Conservation (phyloP, 1,139 yeast species). For the Geotrichum reessii region DNA sequence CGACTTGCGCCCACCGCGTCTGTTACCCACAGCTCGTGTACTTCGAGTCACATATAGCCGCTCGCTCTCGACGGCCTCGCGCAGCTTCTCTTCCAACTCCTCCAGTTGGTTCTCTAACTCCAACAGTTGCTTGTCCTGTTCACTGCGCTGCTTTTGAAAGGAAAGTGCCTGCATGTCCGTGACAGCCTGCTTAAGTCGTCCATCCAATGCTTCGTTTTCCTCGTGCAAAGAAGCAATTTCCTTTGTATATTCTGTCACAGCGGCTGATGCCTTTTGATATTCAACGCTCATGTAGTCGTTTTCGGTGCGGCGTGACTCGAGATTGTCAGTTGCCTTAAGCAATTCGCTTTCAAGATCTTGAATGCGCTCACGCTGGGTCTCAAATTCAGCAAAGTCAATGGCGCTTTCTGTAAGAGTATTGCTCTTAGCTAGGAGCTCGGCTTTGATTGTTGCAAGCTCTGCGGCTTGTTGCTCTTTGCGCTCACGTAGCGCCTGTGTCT, state of each 20-base stretch:
- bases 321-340: slow-evolving; percentile 38
- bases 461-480: slow-evolving; percentile 6
- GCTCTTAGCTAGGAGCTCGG: neutral
- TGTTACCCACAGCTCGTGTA: neutral
- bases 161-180: slow-evolving; percentile 29
- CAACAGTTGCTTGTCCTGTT: slow-evolving; percentile 30
- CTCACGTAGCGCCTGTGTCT: slow-evolving; percentile 13
- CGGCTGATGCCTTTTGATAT: slow-evolving; percentile 51
- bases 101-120: slow-evolving; percentile 28
- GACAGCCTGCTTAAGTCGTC: slow-evolving; percentile 22
- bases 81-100: slow-evolving; percentile 34
- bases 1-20: slow-evolving; percentile 6
- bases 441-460: slow-evolving; percentile 15
- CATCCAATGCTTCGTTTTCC: slow-evolving; percentile 33
- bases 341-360: slow-evolving; percentile 42
- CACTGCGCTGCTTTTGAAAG: slow-evolving; percentile 31
- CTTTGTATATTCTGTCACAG: slow-evolving; percentile 49
- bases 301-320: slow-evolving; percentile 46
- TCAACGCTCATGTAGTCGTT: slow-evolving; percentile 62
- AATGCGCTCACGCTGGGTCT: slow-evolving; percentile 31
- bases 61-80: slow-evolving; percentile 4
- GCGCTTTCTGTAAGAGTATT: neutral
- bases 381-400: neutral
- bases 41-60: neutral
- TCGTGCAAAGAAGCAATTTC: slow-evolving; percentile 39